These are phyloP conservation scores for Lumnitzera racemosa DNA, from an alignment of 345 rosid species.

Conservation along the genomic window DNA sequence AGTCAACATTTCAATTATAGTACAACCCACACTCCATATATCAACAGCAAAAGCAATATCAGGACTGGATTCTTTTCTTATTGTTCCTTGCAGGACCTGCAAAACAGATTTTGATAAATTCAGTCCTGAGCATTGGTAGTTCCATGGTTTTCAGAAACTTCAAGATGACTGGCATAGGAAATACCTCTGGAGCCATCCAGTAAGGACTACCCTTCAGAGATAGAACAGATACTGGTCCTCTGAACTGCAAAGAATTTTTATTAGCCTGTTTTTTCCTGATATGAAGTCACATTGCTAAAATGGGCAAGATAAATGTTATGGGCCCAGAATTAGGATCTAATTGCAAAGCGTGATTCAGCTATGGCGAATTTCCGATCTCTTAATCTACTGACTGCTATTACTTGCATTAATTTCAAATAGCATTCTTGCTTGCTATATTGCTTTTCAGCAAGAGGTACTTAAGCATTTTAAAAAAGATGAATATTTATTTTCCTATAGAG, in stretches of 20 bases:
- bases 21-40: constrained; percentile 75
- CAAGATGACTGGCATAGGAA: neutral
- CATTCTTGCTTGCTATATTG: too few species aligned
- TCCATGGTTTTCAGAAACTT: neutral
- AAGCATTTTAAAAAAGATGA: too few species aligned
- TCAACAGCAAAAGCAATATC: constrained; percentile 67
- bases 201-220: constrained; percentile 72
- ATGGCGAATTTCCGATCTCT: too few species aligned
- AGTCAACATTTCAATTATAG: constrained; percentile 55
- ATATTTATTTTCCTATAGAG: too few species aligned
- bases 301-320: too few species aligned
- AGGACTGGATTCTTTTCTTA: constrained; percentile 34
- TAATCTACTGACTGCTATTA: too few species aligned
- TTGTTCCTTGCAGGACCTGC: constrained; percentile 48
- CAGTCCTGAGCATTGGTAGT: neutral
- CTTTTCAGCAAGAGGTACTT: too few species aligned
- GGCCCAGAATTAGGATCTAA: too few species aligned
- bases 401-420: too few species aligned
- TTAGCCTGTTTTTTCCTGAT: neutral
- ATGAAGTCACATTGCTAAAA: neutral
- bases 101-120: constrained; percentile 1
- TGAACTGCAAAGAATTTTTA: constrained; percentile 31
- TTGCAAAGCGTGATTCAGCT: too few species aligned
- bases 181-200: constrained; percentile 93
- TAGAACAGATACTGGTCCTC: constrained; percentile 39